Percentiles rank a stretch among this genome's conserved stretches.
These are phyloP conservation scores for Suhomyces ambrosiae DNA, from an alignment of 1,139 yeast genomes.

Conservation along the genomic window DNA sequence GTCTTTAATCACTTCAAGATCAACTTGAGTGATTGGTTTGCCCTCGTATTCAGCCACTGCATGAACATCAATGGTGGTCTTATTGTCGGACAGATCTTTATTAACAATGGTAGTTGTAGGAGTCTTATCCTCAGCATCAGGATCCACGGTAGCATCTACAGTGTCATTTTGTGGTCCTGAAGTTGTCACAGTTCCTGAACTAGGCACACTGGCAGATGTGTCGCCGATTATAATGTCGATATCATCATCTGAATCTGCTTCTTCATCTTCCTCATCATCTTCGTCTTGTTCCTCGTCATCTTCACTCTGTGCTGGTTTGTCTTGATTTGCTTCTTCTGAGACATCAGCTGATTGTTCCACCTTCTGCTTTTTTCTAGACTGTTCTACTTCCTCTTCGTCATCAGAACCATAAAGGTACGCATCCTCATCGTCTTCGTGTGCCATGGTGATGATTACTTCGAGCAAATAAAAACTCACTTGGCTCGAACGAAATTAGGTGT, in stretches of 20 bases:
- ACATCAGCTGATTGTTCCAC: slow-evolving; percentile 9
- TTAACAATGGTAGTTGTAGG: slow-evolving; percentile 37
- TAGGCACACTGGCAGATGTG: slow-evolving; percentile 28
- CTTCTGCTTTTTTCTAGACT: slow-evolving; percentile 25
- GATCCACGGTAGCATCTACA: slow-evolving; percentile 11
- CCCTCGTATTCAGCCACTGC: slow-evolving; percentile 82
- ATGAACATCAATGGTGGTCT: slow-evolving; percentile 66
- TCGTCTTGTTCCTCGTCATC: slow-evolving; percentile 16
- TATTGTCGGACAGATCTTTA: slow-evolving; percentile 31
- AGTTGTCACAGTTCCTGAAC: slow-evolving; percentile 21
- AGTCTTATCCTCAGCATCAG: slow-evolving; percentile 34
- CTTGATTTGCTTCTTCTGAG: slow-evolving; percentile 15
- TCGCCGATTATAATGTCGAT: slow-evolving; percentile 43
- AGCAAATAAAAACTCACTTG: background rate
- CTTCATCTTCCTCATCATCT: slow-evolving; percentile 21
- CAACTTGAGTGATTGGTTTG: slow-evolving; percentile 79
- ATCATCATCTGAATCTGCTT: slow-evolving; percentile 49
- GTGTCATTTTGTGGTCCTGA: slow-evolving; percentile 27
- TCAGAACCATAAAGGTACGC: slow-evolving; percentile 83
- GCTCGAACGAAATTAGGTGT: background rate
- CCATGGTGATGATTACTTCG: slow-evolving; percentile 12
- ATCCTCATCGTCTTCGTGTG: slow-evolving; percentile 68
- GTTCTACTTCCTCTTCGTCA: slow-evolving; percentile 38
- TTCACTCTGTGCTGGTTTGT: slow-evolving; percentile 17
- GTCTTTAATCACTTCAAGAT: slow-evolving; percentile 79